Base-by-base conservation (phyloP, 1,284 basidiomycete species). In the Cutaneotrichosporon dermatis region DNA sequence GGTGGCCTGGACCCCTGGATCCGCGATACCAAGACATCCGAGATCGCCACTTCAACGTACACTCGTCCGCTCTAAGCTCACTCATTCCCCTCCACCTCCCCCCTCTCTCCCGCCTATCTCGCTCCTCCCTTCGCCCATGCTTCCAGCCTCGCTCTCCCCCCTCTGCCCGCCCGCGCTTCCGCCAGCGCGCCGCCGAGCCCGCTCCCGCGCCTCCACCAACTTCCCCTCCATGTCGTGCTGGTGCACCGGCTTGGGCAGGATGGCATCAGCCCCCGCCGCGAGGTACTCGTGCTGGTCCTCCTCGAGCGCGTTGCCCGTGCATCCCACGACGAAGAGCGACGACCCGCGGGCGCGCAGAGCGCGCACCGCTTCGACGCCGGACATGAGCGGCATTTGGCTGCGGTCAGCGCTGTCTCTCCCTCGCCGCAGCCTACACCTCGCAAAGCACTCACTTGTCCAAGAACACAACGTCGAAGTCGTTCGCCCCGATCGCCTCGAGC, bases 251-350 rank as follows among this genome's bases (percentile, higher is more conserved):
- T 76, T 76, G 11, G 74, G 62, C 12, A 75, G 61, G 35, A 76
- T 71, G 34, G 60, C 66, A 44, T 91, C 86, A 46, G 85, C 89
- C 6, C 89, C 89, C 4, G 89, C 88, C 1, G 83, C 83, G 7
- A 88, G 77, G 72, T 90, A 92, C 72, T 88, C 87, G 56, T 86
- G 83, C 63, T 76, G 76, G 70, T 88, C 87, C 40, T 81, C 80
- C 44, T 85, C 75, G 13, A 88, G 76, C 13, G 87, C 86, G 65
- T 88, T 88, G 5, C 86, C 86, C 67, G 76, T 73, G 57, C 74
- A 74, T 16, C 89, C 89, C 7, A 90, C 88, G 25, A 92, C 85
- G 69, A 89, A 89, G 68, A 90, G 85, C 10, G 76, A 80, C 67
- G 87, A 82, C 12, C 86, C 86, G 69, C 88, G 75, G 60, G 82